These are phyloP conservation scores for Microthyrium microscopicum DNA, from an alignment of 2,329 filamentous ascomycete species.

Conservation along the genomic window DNA sequence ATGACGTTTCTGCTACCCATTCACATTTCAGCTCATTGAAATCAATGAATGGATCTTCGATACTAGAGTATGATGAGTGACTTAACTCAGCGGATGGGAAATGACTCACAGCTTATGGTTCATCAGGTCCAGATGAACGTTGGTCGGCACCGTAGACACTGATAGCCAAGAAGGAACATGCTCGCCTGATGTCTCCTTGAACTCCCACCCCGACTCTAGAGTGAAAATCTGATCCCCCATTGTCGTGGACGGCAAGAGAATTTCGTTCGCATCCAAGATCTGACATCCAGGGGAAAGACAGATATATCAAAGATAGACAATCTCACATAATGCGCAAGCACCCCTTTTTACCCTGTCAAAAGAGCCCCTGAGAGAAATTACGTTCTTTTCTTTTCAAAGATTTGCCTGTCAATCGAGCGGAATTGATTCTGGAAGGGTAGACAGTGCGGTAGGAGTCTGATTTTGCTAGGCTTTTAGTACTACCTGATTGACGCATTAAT, in stretches of 20 bases:
- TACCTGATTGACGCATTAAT: neutral
- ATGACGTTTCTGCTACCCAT: slow-evolving; percentile 32
- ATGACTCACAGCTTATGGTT: slow-evolving; percentile 26
- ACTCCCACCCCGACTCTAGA: slow-evolving; percentile 21
- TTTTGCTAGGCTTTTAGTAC: too few species aligned
- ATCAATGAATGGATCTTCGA: slow-evolving; percentile 32
- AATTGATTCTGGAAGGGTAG: too few species aligned
- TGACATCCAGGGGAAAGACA: neutral
- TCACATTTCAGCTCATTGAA: slow-evolving; percentile 33
- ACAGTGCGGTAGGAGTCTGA: too few species aligned
- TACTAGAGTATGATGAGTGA: slow-evolving; percentile 17
- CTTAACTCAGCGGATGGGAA: neutral
- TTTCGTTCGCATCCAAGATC: neutral
- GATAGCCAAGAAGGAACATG: slow-evolving; percentile 26
- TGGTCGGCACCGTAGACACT: slow-evolving; percentile 28
- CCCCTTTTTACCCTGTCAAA: neutral
- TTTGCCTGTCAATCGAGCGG: neutral
- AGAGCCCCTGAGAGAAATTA: neutral
- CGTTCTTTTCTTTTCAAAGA: neutral
- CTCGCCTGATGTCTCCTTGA: slow-evolving; percentile 27
- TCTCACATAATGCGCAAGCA: neutral
- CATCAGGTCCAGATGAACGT: slow-evolving; percentile 31
- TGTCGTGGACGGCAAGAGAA: neutral
- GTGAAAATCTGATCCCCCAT: neutral
- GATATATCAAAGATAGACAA: neutral